A percentile compares a stretch with the other conserved stretches of the same genome.
Evolutionary conservation across 768 basidiomycete genomes (phyloP).

Genomic region (Auriscalpium microsporum): DNA sequence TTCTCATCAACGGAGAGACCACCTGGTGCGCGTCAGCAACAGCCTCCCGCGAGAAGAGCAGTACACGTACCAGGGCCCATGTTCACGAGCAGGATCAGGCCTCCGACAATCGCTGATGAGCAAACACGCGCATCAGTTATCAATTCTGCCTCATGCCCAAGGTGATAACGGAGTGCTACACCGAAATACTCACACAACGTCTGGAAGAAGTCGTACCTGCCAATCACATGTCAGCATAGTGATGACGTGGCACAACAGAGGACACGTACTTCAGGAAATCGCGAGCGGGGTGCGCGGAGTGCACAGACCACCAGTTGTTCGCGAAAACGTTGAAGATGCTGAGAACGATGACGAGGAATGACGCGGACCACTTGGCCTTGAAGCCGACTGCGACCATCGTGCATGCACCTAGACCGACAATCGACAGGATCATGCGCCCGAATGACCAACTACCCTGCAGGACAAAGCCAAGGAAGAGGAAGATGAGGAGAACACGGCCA

Average conservation of each 20-base stretch:
- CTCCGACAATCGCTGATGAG: slow-evolving; percentile 79
- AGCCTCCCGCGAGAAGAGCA: not conserved
- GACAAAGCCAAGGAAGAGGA: slow-evolving; percentile 98
- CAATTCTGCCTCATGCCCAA: not conserved
- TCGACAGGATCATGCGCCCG: slow-evolving; percentile 75
- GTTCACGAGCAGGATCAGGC: slow-evolving; percentile 93
- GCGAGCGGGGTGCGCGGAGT: slow-evolving; percentile 85
- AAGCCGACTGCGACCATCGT: slow-evolving; percentile 96
- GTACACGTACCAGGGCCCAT: slow-evolving; percentile 78
- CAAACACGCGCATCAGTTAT: slow-evolving; percentile 1
- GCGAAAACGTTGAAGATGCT: slow-evolving; percentile 95
- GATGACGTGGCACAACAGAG: not conserved
- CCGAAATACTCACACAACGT: slow-evolving; percentile 56
- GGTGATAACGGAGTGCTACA: not conserved
- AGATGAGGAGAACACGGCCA: slow-evolving; percentile 93
- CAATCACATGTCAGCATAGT: slow-evolving; percentile 18
- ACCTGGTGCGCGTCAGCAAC: slow-evolving; percentile 33
- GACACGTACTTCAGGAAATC: slow-evolving; percentile 85
- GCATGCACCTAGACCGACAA: slow-evolving; percentile 87
- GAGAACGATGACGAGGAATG: slow-evolving; percentile 86
- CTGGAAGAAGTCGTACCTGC: slow-evolving; percentile 98
- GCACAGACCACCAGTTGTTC: slow-evolving; percentile 98
- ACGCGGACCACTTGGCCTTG: slow-evolving; percentile 98
- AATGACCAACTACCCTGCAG: slow-evolving; percentile 89
- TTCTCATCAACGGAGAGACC: slow-evolving; percentile 98